Percentiles rank a stretch among this genome's conserved stretches.
Conservation (phyloP, 2,329 filamentous ascomycete species). For the Aureobasidium lini region DNA sequence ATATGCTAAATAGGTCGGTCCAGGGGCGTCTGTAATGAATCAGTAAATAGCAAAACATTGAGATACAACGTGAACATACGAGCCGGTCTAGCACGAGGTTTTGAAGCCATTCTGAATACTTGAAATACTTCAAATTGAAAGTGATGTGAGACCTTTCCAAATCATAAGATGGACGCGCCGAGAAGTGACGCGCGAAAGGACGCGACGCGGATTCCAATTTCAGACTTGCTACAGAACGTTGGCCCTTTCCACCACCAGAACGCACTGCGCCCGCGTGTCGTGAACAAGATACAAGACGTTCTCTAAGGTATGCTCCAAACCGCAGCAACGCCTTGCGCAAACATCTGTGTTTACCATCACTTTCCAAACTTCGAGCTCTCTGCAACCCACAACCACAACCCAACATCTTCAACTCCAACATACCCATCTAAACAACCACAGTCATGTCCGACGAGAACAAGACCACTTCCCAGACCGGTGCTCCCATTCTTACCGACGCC, state of each 20-base stretch:
- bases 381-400: neutral
- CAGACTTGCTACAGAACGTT: neutral
- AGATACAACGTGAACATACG: constrained; percentile 32
- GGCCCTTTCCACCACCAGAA: no score
- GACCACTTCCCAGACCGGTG: constrained; percentile 17
- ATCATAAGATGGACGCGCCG: neutral
- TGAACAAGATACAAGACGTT: neutral
- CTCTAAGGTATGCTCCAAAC: neutral
- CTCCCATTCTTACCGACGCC: constrained; percentile 17
- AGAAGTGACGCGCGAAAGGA: neutral
- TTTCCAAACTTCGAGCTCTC: neutral
- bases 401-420: neutral
- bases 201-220: neutral
- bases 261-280: no score
- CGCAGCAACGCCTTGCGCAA: constrained; percentile 10
- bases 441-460: constrained; percentile 23
- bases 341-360: constrained; percentile 9
- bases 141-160: neutral
- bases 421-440: constrained; percentile 10
- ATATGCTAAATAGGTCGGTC: constrained; percentile 80
- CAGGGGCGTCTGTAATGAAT: constrained; percentile 59
- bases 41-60: neutral
- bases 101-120: constrained; percentile 27
- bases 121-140: neutral
- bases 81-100: constrained; percentile 56